phyloP scores from a whole-genome alignment of 2,329 filamentous ascomycete species.

The Bipolaris oryzae region DNA sequence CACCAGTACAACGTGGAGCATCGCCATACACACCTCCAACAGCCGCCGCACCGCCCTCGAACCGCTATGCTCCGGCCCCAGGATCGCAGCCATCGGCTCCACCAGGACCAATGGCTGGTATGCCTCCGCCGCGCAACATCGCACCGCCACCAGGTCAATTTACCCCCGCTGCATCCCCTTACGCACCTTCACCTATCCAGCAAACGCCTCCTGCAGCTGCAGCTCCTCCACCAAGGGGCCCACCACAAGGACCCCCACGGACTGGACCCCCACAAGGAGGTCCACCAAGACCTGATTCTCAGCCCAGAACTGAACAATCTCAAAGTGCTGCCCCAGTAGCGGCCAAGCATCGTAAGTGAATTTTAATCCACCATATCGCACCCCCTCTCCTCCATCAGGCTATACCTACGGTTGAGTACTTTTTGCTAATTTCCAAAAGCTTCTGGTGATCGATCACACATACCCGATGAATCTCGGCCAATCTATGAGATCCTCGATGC shows the following conservation, averaged over 20 bases:
- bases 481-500: conserved; percentile 80
- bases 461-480: conserved; percentile 74
- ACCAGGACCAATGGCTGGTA: conserved; percentile 38
- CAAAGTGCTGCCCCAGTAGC: conserved; percentile 58
- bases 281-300: conserved; percentile 48
- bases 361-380: background rate
- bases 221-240: conserved; percentile 52
- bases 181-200: conserved; percentile 36
- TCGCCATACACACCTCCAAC: conserved; percentile 89
- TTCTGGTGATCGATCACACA: conserved; percentile 86
- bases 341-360: conserved; percentile 70
- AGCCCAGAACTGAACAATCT: conserved; percentile 58
- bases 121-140: conserved; percentile 51
- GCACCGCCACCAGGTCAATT: conserved; percentile 52
- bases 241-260: conserved; percentile 51
- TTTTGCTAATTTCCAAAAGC: conserved; percentile 47
- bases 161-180: conserved; percentile 31
- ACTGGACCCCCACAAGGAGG: conserved; percentile 50
- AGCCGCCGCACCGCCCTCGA: conserved; percentile 64
- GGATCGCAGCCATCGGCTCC: conserved; percentile 58
- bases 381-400: background rate
- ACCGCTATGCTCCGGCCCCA: conserved; percentile 70
- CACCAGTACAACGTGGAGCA: conserved; percentile 72
- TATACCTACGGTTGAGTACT: background rate
- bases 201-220: conserved; percentile 48